These are phyloP conservation scores for Astraeus odoratus DNA, from an alignment of 768 basidiomycete genomes.

Conservation along the genomic window DNA sequence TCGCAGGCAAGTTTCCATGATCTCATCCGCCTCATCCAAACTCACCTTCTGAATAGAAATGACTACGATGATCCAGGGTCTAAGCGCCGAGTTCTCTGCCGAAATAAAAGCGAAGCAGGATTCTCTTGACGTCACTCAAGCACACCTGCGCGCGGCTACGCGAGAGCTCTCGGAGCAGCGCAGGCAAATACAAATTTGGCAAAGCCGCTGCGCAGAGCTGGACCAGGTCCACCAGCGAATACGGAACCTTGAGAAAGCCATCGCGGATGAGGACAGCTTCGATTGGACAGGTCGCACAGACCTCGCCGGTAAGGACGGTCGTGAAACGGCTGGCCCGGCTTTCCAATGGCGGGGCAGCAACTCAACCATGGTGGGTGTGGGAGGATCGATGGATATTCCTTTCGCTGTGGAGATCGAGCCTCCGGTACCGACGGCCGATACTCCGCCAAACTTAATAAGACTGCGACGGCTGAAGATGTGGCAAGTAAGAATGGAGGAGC, in stretches of 20 bases:
- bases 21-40: not conserved
- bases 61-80: slow-evolving; percentile 72
- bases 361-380: slow-evolving; percentile 61
- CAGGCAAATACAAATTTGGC: slow-evolving; percentile 74
- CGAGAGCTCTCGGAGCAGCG: slow-evolving; percentile 88
- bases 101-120: slow-evolving; percentile 88
- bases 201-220: slow-evolving; percentile 63
- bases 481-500: slow-evolving; percentile 71
- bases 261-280: slow-evolving; percentile 71
- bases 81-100: slow-evolving; percentile 69
- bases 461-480: slow-evolving; percentile 75
- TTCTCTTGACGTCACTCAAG: slow-evolving; percentile 78
- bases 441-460: slow-evolving; percentile 54
- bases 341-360: slow-evolving; percentile 65
- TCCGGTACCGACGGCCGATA: slow-evolving; percentile 55
- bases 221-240: slow-evolving; percentile 78
- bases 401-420: slow-evolving; percentile 68
- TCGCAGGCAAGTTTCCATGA: slow-evolving; percentile 46
- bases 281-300: slow-evolving; percentile 82
- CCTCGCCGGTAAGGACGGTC: slow-evolving; percentile 33
- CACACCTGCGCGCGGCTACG: slow-evolving; percentile 82
- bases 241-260: slow-evolving; percentile 76
- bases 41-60: slow-evolving; percentile 51
- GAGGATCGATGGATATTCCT: slow-evolving; percentile 56
- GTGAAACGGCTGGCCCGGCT: slow-evolving; percentile 37